Conservation (phyloP, 352 stramenopile genomes). For the Pilasporangium apinafurcum region DNA sequence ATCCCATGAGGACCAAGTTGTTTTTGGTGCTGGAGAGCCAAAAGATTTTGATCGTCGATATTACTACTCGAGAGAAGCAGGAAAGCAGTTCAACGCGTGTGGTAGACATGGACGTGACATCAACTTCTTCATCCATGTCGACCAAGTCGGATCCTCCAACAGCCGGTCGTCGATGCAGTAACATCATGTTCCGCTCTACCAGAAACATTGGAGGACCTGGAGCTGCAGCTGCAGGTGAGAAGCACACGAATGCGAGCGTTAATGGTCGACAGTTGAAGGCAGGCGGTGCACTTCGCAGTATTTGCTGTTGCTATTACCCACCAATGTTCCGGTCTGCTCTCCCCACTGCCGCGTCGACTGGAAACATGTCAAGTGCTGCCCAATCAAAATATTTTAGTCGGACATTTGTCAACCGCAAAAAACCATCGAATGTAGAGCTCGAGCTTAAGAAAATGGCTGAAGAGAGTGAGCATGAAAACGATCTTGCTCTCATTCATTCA, state of each 20-base stretch:
- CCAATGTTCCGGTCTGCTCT: constrained; percentile 55
- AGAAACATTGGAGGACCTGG: background rate
- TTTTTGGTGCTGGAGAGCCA: constrained; percentile 58
- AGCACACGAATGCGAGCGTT: no score
- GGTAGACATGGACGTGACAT: constrained; percentile 18
- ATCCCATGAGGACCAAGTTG: constrained; percentile 35
- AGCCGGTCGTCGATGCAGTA: no score
- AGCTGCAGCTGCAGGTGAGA: no score
- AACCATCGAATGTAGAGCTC: background rate
- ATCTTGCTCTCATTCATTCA: constrained; percentile 27
- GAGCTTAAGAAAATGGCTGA: constrained; percentile 8
- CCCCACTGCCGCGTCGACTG: background rate
- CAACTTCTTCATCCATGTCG: background rate
- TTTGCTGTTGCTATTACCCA: constrained; percentile 55
- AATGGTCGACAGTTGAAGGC: background rate
- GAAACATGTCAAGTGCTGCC: constrained; percentile 12
- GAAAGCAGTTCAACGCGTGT: constrained; percentile 22
- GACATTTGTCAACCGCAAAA: constrained; percentile 6
- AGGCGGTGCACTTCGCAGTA: background rate
- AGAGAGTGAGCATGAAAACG: background rate
- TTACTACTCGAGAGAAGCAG: constrained; percentile 9
- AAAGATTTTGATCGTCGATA: constrained; percentile 41
- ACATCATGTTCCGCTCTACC: no score
- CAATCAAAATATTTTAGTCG: constrained; percentile 29
- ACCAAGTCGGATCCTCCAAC: no score